Conservation (phyloP, 176 grass and related monocot genomes). For the Avena atlantica region DNA sequence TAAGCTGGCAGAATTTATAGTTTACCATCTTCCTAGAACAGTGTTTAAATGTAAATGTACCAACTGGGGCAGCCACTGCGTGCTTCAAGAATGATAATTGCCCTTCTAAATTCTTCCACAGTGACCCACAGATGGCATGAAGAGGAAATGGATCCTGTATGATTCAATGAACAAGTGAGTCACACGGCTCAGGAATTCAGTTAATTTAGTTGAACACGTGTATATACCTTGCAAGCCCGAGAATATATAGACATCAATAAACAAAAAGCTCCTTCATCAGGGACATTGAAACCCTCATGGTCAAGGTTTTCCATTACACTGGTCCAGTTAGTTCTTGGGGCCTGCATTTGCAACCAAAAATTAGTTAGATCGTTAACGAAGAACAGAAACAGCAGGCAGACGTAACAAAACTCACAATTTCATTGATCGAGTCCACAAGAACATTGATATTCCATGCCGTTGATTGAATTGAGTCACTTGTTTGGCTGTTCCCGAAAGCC, state of each 20-base stretch:
- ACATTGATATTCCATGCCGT: constrained; percentile 80
- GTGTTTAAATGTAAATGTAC: constrained; percentile 84
- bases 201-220: constrained; percentile 13
- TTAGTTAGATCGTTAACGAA: constrained; percentile 29
- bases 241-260: constrained; percentile 84
- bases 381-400: constrained; percentile 4
- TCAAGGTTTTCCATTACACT: constrained; percentile 92
- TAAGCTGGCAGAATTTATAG: constrained; percentile 19
- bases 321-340: constrained; percentile 80
- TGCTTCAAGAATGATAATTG: constrained; percentile 89
- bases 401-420: constrained; percentile 72
- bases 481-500: constrained; percentile 62
- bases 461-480: constrained; percentile 57
- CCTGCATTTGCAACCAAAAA: constrained; percentile 57
- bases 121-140: constrained; percentile 80
- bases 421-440: constrained; percentile 86
- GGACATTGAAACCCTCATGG: constrained; percentile 89
- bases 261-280: constrained; percentile 82
- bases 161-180: constrained; percentile 47
- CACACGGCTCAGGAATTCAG: constrained; percentile 13
- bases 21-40: constrained; percentile 67
- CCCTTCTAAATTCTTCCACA: constrained; percentile 96
- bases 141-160: constrained; percentile 89
- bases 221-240: constrained; percentile 77
- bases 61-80: constrained; percentile 64